phyloP scores from a whole-genome alignment of 108 stramenopile genomes.

The Skeletonema grethae region DNA sequence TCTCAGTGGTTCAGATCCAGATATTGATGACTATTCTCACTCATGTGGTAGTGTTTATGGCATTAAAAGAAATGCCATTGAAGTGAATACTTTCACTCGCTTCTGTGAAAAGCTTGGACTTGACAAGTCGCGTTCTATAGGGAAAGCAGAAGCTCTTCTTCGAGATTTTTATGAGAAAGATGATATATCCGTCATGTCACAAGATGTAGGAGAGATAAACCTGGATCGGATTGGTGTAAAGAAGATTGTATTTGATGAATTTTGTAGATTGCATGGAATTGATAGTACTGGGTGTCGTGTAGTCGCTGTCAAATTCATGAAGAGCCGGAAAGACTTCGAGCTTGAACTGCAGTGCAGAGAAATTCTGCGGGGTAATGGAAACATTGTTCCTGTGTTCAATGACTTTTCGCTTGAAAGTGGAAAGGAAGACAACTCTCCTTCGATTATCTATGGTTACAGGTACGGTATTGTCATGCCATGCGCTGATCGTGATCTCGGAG shows the following conservation, averaged over 20 bases:
- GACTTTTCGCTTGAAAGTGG: conserved; percentile 28
- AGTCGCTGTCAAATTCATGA: conserved; percentile 73
- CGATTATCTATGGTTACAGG: conserved; percentile 45
- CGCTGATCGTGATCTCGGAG: conserved; percentile 58
- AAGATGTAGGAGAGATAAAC: conserved; percentile 12
- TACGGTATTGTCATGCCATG: conserved; percentile 71
- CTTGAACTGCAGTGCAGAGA: conserved; percentile 61
- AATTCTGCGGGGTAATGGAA: conserved; percentile 37
- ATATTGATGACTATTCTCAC: conserved; percentile 35
- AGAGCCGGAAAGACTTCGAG: conserved; percentile 45
- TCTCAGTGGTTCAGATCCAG: conserved; percentile 20
- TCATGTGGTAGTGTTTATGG: conserved; percentile 18
- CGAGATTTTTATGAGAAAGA: conserved; percentile 16
- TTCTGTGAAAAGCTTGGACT: conserved; percentile 39
- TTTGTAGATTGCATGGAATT: conserved; percentile 35
- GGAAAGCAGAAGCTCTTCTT: conserved; percentile 23
- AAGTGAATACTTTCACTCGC: conserved; percentile 24
- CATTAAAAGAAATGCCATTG: conserved; percentile 18
- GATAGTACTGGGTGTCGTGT: conserved; percentile 28
- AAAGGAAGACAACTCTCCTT: conserved; percentile 47
- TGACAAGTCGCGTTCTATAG: conserved; percentile 11
- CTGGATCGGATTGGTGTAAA: conserved; percentile 25
- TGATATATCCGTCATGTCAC: conserved; percentile 4
- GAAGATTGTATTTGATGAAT: conserved; percentile 33
- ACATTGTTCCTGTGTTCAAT: conserved; percentile 44